Conservation (phyloP, 1,284 basidiomycete species). For the Chalciporus sp. region DNA sequence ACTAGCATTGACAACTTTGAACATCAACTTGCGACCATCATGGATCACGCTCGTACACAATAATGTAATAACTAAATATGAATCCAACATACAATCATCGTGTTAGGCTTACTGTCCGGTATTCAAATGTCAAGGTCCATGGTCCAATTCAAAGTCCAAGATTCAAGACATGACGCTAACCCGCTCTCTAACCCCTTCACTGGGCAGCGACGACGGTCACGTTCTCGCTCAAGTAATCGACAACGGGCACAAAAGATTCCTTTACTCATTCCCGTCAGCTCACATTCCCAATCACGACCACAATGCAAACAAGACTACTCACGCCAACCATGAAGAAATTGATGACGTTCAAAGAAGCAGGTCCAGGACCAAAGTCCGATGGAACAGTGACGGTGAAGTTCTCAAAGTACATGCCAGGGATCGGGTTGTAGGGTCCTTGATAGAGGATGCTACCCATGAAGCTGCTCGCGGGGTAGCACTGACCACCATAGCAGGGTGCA, state of each 20-base stretch:
- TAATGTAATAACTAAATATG: neutral
- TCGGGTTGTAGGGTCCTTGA: slow-evolving; percentile 22
- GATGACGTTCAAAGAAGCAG: slow-evolving; percentile 25
- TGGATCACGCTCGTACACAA: neutral
- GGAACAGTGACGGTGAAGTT: slow-evolving; percentile 30
- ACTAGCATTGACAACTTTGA: no score
- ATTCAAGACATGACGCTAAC: neutral
- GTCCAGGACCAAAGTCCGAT: slow-evolving; percentile 5
- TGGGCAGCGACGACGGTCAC: slow-evolving; percentile 17
- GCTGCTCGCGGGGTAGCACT: slow-evolving; percentile 18
- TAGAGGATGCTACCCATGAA: slow-evolving; percentile 26
- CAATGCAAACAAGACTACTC: slow-evolving; percentile 5
- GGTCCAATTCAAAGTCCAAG: neutral
- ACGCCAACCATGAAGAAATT: slow-evolving; percentile 33
- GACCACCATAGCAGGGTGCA: slow-evolving; percentile 11
- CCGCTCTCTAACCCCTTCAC: neutral
- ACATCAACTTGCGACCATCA: neutral
- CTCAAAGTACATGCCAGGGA: neutral
- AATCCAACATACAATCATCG: neutral
- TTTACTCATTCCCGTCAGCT: slow-evolving; percentile 9
- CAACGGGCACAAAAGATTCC: slow-evolving; percentile 18
- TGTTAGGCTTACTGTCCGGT: neutral
- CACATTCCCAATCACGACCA: neutral
- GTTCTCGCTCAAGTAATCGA: slow-evolving; percentile 25
- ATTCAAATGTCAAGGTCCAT: neutral